Evolutionary conservation across 2,329 filamentous ascomycete genomes (phyloP).

Genomic region (Monosporascus sp.): DNA sequence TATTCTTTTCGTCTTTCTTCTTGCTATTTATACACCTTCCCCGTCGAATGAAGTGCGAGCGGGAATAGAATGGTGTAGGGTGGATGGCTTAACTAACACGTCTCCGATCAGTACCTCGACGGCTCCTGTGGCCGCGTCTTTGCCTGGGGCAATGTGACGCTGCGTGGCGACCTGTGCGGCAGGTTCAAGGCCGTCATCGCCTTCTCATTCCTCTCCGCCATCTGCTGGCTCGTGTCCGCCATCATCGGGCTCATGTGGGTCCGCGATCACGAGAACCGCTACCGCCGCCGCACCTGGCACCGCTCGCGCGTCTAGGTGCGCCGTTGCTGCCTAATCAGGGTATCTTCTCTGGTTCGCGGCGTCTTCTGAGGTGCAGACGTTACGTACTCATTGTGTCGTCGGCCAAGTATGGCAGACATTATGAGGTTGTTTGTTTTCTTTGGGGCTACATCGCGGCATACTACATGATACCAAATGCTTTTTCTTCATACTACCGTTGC

Average conservation of each 20-base stretch:
- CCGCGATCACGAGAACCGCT: constrained; percentile 32
- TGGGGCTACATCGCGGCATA: too few species aligned
- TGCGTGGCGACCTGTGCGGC: constrained; percentile 49
- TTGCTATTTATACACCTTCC: too few species aligned
- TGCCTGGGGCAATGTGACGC: constrained; percentile 51
- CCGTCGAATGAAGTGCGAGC: too few species aligned
- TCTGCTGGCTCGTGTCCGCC: constrained; percentile 63
- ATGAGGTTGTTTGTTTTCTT: too few species aligned
- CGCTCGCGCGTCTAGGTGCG: constrained; percentile 21
- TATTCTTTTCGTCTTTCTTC: background rate
- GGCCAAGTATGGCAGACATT: too few species aligned
- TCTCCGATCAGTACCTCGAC: constrained; percentile 31
- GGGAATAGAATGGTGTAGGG: background rate
- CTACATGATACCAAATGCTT: too few species aligned
- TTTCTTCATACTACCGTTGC: too few species aligned
- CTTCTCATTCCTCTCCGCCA: constrained; percentile 65
- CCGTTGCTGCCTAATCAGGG: background rate
- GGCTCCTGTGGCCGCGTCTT: constrained; percentile 52
- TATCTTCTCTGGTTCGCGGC: too few species aligned
- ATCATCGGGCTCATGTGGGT: constrained; percentile 53
- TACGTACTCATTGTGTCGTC: too few species aligned
- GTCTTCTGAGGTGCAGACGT: too few species aligned
- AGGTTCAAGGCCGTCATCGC: constrained; percentile 67
- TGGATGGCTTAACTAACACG: background rate
- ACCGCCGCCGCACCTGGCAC: constrained; percentile 24